Base-by-base conservation (phyloP, 1,284 basidiomycete species). In the Stereum hirsutum region DNA sequence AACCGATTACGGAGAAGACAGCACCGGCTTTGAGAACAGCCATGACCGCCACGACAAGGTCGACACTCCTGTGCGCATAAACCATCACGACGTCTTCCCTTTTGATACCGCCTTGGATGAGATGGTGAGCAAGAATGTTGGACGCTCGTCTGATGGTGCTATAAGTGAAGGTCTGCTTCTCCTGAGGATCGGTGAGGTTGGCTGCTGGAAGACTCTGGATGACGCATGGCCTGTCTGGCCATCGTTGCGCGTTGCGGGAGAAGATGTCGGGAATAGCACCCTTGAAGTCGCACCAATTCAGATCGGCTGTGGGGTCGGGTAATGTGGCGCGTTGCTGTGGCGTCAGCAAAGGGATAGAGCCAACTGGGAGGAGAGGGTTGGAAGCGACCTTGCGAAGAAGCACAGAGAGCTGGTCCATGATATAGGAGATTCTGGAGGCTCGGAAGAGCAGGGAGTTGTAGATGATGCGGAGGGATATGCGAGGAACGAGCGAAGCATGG, bases 81-180 rank as follows among this genome's bases (percentile, higher is more conserved):
- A 99, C 89, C 80, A 96, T 98, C 44, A 99, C 93, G 17, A 99
- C 93, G 54, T 99, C 96, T 53, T 95, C 95, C 23, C 92, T 72
- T 63, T 95, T 75, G 11, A 99, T 69, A 11, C 95, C 95, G 14
- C 78, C 78, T 54, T 83, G 76, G 42, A 98, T 65, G 41, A 99
- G 75, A 54, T 96, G 81, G 58, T 99, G 95, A 0, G 96, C 89
- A 6, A 99, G 74, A 15, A 95, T 73, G 59, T 99, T 99, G 4
- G 86, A 81, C 6, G 94, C 90, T 41, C 75, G 75, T 46, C 91
- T 79, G 51, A 99, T 90, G 48, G 83, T 74, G 38, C 70, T 70
- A 57, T 99, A 99, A 0, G 86, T 83, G 63, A 83, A 93, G 0
- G 72, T 75, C 39, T 71, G 61, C 54, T 69, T 69, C 52, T 76